Conservation (phyloP, 805 yeast species). For the Schizosaccharomyces octosporus region DNA sequence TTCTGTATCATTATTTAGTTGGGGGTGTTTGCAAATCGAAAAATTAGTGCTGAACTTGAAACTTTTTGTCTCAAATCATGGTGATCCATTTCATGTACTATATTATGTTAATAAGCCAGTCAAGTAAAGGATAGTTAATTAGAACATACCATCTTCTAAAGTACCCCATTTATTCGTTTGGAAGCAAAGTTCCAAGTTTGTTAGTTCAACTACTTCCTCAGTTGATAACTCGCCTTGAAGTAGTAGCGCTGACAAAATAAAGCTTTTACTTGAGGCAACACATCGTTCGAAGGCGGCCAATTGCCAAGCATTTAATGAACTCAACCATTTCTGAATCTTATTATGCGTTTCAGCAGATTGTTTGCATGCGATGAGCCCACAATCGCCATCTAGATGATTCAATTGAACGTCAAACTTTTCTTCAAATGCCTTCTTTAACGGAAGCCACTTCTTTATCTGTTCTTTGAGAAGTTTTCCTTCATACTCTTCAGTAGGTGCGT, state of each 20-base stretch:
- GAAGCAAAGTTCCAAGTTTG: slow-evolving; percentile 55
- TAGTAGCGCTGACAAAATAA: slow-evolving; percentile 54
- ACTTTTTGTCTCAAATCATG: slow-evolving; percentile 68
- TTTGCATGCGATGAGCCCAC: slow-evolving; percentile 54
- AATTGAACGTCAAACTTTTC: slow-evolving; percentile 27
- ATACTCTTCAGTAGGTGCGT: slow-evolving; percentile 58
- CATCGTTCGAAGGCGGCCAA: slow-evolving; percentile 75
- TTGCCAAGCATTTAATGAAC: slow-evolving; percentile 44
- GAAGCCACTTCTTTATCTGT: slow-evolving; percentile 59
- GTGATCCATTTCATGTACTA: slow-evolving; percentile 84
- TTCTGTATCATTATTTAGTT: too few species aligned
- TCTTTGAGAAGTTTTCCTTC: slow-evolving; percentile 56
- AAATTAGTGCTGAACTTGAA: slow-evolving; percentile 45
- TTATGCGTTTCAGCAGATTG: slow-evolving; percentile 20
- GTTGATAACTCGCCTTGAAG: slow-evolving; percentile 16
- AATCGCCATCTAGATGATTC: slow-evolving; percentile 51
- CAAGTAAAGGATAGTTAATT: background rate
- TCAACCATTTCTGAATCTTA: slow-evolving; percentile 33
- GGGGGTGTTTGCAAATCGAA: background rate
- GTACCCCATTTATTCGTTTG: slow-evolving; percentile 94
- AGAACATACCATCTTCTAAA: slow-evolving; percentile 42
- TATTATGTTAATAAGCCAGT: background rate
- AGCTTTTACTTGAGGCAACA: slow-evolving; percentile 64
- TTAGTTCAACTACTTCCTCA: slow-evolving; percentile 47
- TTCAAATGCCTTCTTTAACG: slow-evolving; percentile 47